Evolutionary conservation across 495 filamentous ascomycete species (phyloP).

Genomic region (Trichoderma virens): DNA sequence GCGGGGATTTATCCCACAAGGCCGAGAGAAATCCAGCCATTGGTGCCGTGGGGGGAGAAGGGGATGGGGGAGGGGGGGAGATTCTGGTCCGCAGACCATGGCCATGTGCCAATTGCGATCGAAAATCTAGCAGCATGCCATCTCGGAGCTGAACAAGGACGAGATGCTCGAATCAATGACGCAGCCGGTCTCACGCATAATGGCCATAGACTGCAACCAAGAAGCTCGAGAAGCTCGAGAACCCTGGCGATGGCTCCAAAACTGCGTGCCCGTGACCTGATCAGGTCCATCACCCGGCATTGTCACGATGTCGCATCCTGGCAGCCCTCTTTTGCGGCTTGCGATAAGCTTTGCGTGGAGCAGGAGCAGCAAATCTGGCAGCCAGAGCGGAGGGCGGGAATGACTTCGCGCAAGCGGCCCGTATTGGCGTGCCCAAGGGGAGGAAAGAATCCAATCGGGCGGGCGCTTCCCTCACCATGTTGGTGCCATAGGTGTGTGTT

Average conservation of each 20-base stretch:
- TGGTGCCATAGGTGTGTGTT: not conserved
- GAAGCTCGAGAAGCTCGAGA: no score
- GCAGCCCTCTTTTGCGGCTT: not conserved
- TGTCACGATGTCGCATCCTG: conserved; percentile 7
- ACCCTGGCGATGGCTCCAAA: no score
- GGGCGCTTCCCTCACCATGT: not conserved
- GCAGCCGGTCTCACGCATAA: not conserved
- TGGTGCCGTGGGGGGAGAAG: not conserved
- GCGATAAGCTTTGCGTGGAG: conserved; percentile 3
- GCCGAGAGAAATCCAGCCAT: not conserved
- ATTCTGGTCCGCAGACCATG: not conserved
- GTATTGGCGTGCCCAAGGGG: not conserved
- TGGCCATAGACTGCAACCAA: not conserved
- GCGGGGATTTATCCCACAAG: not conserved
- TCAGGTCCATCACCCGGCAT: not conserved
- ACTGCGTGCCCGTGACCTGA: not conserved
- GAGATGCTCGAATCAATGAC: not conserved
- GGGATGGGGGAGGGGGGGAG: not conserved
- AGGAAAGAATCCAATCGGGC: not conserved
- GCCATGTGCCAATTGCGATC: not conserved
- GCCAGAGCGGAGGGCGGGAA: not conserved
- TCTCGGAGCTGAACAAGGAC: not conserved
- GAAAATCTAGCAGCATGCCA: not conserved
- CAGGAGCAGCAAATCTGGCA: not conserved
- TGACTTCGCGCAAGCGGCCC: not conserved